Conservation (phyloP, 371 early-diverging fungal species). For the Mortierella sp. region DNA sequence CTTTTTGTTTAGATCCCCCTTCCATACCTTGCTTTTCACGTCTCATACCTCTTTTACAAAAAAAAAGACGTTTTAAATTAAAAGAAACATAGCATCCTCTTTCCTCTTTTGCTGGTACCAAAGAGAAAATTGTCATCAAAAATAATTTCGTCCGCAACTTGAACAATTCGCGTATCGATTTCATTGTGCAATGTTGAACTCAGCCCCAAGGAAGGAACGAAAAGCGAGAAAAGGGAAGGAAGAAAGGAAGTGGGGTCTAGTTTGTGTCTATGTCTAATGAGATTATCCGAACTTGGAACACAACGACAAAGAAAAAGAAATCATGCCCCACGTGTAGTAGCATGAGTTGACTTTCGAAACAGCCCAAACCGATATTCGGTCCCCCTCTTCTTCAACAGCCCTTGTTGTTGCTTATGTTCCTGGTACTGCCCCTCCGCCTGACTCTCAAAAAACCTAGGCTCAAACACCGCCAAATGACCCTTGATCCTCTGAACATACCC, state of each 20-base stretch:
- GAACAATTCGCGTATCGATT: no score
- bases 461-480: slow-evolving; percentile 53
- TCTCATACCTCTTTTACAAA: no score
- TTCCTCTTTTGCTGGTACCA: not conserved
- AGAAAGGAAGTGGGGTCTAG: not conserved
- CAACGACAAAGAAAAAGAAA: not conserved
- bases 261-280: not conserved
- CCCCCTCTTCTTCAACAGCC: slow-evolving; percentile 25
- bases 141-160: slow-evolving; percentile 1
- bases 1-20: not conserved
- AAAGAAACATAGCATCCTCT: not conserved
- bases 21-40: no score
- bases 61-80: not conserved
- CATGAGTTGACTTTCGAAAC: slow-evolving; percentile 34
- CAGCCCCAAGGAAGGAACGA: no score
- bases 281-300: not conserved
- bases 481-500: slow-evolving; percentile 53
- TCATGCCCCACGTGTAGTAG: not conserved
- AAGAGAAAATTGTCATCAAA: not conserved
- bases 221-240: not conserved
- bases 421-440: slow-evolving; percentile 52
- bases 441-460: slow-evolving; percentile 52
- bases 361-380: slow-evolving; percentile 39
- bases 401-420: slow-evolving; percentile 26
- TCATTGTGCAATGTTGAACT: not conserved